Base-by-base conservation (phyloP, 306 rosid species). In the Begonia masoniana region DNA sequence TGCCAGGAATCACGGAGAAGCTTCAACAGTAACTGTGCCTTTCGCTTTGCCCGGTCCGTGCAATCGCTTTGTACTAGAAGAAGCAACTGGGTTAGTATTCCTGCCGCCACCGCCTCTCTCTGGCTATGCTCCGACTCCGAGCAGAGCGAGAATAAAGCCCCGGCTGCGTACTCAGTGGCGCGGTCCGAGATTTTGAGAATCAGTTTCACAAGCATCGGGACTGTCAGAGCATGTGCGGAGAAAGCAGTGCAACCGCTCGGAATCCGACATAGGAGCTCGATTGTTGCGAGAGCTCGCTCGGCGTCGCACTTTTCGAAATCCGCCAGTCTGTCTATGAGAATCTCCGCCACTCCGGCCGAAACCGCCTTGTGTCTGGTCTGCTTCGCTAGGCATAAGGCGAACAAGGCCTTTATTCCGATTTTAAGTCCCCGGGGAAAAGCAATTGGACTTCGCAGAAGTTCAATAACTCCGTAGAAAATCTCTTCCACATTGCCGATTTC, bases 11-110 rank as follows among this genome's bases (percentile, higher is more conserved):
- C 86, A 73, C 82, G 77, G 64, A 79, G 82, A 56, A 76, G 82
- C 73, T 79, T 79, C 62, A 79, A 69, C 72, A 79, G 57, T 66
- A 73, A 45, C 53, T 79, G 86, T 47, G 82, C 86, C 73, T 80
- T 80, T 64, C 82, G 70, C 86, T 80, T 80, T 31, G 82, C 86
- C 47, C 86, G 66, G 52, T 89, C 96, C 58, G 94, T 85, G 68
- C 97, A 91, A 50, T 85, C 97, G 41, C 97, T 91, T 59, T 91
- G 97, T 9, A 91, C 88, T 50, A 91, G 56, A 50, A 91, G 63
- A 26, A 91, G 58, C 56, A 91, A 66, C 76, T 91, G 94, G 54
- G 86, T 85, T 61, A 91, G 50, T 35, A 85, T 79, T 3, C 94
- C 96, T 12, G 84, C 96, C 59, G 85, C 82, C 78, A 77, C 97